Evolutionary conservation across 2,329 filamentous ascomycete species (phyloP), one percentile per base, ranked within the genome.

Genomic region (Metarhizium rileyi): DNA sequence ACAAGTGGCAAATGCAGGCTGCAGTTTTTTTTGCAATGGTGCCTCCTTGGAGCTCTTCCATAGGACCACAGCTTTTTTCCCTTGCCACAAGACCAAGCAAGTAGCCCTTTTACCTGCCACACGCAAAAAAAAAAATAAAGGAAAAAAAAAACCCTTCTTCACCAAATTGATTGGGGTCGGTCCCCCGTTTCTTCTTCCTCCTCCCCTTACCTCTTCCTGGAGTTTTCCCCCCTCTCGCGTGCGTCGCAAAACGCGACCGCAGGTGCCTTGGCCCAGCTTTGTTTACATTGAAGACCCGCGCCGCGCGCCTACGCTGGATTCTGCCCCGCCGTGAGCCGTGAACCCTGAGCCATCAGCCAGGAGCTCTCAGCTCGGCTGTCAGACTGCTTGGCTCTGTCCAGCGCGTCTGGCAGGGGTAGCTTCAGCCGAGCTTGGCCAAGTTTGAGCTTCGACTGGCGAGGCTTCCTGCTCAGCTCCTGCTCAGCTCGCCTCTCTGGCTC

Each of bases 381-480:
- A n/a, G n/a, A n/a, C 20, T 16, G 18, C 28, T 26, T n/a, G 14
- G 33, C 25, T 26, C 23, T 47, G 18, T n/a, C n/a, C 49, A 44
- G 33, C 46, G 46, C 45, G 46, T 46, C 38, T 26, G 16, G 46
- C 46, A 48, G 36, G 46, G 35, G 36, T 48, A 18, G 23, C 16
- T 46, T 36, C 30, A 25, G 30, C 30, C 14, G 20, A 38, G 44
- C 30, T 40, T 18, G 33, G n/a, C 9, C 36, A 20, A 22, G 36
- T 18, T 40, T 7, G 7, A 40, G n/a, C 36, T 22, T n/a, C 36
- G 9, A 7, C 36, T 6, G 5, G 91, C 71, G n/a, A n/a, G n/a
- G n/a, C n/a, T n/a, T n/a, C n/a, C n/a, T n/a, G n/a, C n/a, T n/a
- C n/a, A n/a, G n/a, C n/a, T n/a, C n/a, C n/a, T n/a, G n/a, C n/a